Evolutionary conservation across 2,329 filamentous ascomycete species (phyloP).

Genomic region (Cladosporium cucumerinum): DNA sequence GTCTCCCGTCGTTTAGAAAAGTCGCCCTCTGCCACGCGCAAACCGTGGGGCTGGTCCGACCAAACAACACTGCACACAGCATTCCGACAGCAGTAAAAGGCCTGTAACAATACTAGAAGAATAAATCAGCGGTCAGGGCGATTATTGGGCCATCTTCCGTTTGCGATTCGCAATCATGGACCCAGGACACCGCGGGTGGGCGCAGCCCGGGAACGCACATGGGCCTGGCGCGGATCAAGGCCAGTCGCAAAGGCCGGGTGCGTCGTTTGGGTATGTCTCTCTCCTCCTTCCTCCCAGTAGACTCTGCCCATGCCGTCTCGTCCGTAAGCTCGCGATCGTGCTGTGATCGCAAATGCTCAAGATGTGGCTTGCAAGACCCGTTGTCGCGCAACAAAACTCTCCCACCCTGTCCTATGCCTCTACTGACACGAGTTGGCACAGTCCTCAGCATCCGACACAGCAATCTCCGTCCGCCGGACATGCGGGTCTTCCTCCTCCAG

Average conservation of each 20-base stretch:
- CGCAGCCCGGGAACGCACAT: slow-evolving; percentile 28
- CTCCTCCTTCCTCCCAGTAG: neutral
- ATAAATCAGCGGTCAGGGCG: neutral
- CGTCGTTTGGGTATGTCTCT: slow-evolving; percentile 31
- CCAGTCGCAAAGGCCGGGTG: slow-evolving; percentile 29
- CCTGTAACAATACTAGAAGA: neutral
- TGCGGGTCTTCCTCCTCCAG: slow-evolving; percentile 34
- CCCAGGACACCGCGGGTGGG: slow-evolving; percentile 28
- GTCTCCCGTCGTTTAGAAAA: slow-evolving; percentile 6
- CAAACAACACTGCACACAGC: neutral
- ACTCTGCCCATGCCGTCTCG: neutral
- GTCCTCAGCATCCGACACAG: slow-evolving; percentile 31
- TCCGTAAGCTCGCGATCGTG: neutral
- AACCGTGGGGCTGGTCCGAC: slow-evolving; percentile 3
- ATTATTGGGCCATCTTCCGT: slow-evolving; percentile 2
- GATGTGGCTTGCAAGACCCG: slow-evolving; percentile 10
- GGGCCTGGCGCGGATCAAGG: slow-evolving; percentile 23
- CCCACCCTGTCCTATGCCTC: neutral
- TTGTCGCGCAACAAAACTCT: neutral
- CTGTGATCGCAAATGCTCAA: slow-evolving; percentile 2
- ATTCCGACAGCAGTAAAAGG: neutral
- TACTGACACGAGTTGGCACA: slow-evolving; percentile 22
- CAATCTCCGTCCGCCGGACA: slow-evolving; percentile 33
- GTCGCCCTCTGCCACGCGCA: slow-evolving; percentile 10
- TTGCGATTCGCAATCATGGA: slow-evolving; percentile 16